These are phyloP conservation scores for Euptelea pleiosperma DNA, from an alignment of 164 flowering plant species.

Conservation along the genomic window DNA sequence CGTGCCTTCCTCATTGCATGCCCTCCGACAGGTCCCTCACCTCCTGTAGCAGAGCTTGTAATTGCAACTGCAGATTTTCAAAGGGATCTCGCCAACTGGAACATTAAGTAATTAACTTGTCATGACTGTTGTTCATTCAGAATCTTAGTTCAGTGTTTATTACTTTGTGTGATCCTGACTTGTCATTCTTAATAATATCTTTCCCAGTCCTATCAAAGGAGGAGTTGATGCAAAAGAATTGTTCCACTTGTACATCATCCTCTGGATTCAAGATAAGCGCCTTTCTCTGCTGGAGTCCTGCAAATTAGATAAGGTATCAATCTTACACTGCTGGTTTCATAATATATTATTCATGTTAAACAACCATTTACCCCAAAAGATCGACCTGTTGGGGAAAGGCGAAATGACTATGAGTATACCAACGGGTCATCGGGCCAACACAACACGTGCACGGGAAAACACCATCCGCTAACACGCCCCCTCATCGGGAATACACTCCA, in stretches of 20 bases:
- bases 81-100: slow-evolving; percentile 77
- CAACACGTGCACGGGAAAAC: too few relatives aligned
- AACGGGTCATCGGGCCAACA: too few relatives aligned
- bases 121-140: background rate
- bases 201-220: slow-evolving; percentile 72
- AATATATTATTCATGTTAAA: too few relatives aligned
- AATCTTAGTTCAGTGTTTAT: background rate
- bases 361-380: too few relatives aligned
- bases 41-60: slow-evolving; percentile 81
- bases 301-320: slow-evolving; percentile 77
- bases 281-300: slow-evolving; percentile 72
- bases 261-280: slow-evolving; percentile 93
- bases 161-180: background rate
- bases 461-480: too few relatives aligned
- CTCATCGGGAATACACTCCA: too few relatives aligned
- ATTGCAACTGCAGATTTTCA: slow-evolving; percentile 85
- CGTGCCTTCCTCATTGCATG: slow-evolving; percentile 85
- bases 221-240: slow-evolving; percentile 93
- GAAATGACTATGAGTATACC: too few relatives aligned
- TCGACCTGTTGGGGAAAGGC: too few relatives aligned
- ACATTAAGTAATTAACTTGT: slow-evolving; percentile 49
- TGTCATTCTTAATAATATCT: slow-evolving; percentile 1
- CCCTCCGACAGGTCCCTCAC: slow-evolving; percentile 85
- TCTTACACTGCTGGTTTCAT: background rate
- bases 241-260: slow-evolving; percentile 79